Evolutionary conservation across 306 rosid genomes (phyloP).

Genomic region (Prunus davidiana): DNA sequence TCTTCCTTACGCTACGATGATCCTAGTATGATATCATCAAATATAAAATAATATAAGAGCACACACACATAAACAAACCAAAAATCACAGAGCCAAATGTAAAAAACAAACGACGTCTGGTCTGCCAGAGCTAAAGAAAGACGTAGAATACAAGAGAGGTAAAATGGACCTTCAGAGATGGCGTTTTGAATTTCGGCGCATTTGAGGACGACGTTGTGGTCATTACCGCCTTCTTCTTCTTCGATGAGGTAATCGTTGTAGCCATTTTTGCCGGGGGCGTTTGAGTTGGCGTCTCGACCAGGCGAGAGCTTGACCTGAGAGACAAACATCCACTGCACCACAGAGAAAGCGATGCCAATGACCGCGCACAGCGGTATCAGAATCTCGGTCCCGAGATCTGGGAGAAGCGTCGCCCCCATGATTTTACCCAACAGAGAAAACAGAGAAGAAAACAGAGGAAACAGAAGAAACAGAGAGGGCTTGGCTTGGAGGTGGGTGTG

Average conservation of each 20-base stretch:
- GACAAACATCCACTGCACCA: slow-evolving; percentile 73
- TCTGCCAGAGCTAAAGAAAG: not conserved
- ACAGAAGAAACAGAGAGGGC: not conserved
- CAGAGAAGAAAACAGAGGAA: not conserved
- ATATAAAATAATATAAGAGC: not conserved
- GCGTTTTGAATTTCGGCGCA: slow-evolving; percentile 93
- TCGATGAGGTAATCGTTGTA: slow-evolving; percentile 72
- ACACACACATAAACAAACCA: too few relatives aligned
- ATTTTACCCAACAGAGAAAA: not conserved
- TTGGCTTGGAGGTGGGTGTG: not conserved
- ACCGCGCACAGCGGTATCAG: slow-evolving; percentile 77
- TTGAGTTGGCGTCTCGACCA: slow-evolving; percentile 25
- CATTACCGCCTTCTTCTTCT: slow-evolving; percentile 89
- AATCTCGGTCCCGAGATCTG: slow-evolving; percentile 84
- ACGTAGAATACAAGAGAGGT: not conserved
- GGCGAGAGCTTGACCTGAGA: slow-evolving; percentile 70
- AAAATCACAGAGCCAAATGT: too few relatives aligned
- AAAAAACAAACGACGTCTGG: not conserved
- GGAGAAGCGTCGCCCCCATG: slow-evolving; percentile 69
- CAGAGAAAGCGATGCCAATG: slow-evolving; percentile 67
- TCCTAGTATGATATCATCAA: not conserved
- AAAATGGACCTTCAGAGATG: slow-evolving; percentile 71
- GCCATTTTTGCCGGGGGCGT: slow-evolving; percentile 58
- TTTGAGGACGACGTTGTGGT: slow-evolving; percentile 77
- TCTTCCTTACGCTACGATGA: not conserved